Evolutionary conservation across 345 rosid species (phyloP), one percentile per base, ranked within the genome.

Genomic region (Linum usitatissimum): DNA sequence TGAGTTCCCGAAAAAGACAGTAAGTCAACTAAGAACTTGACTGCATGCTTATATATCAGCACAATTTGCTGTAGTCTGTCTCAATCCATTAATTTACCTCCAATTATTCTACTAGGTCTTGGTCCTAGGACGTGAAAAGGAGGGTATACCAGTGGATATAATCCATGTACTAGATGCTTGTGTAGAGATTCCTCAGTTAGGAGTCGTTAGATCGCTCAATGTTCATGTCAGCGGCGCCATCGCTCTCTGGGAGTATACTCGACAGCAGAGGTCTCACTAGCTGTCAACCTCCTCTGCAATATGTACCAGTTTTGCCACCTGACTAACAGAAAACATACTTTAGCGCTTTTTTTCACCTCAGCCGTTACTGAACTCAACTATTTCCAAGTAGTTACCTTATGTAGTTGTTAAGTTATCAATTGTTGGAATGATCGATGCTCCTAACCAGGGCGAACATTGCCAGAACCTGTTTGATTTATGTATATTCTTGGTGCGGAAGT

Each of bases 161-260:
- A 87, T 92, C 51, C 98, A 92, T 70, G 70, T 85, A 23, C 65
- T 89, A 53, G 98, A 92, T 67, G 88, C 90, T 69, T 92, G 98
- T 79, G 64, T 92, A 6, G 95, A 92, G 79, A 92, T 92, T 74
- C 99, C 99, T 23, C 97, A 89, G 68, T 68, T 93, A 67, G 99
- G 99, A 68, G 88, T 93, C 57, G 94, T 93, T 58, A 78, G 99
- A 63, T 93, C 99, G 0, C 96, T 93, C 63, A 86, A 93, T 51
- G 96, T 90, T 57, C 99, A 90, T 53, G 99, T 93, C 57, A 93
- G 97, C 58, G 96, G 96, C 1, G 99, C 97, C 71, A 87, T 89
- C 66, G 97, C 97, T 18, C 84, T 93, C 15, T 90, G 97, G 99
- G 99, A 89, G 75, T 93, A 93, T 70, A 87, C 99, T 68, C 76